A percentile compares a stretch with the other conserved stretches of the same genome.
Conservation (phyloP, 495 filamentous ascomycete species). For the Xylaria intraflava region DNA sequence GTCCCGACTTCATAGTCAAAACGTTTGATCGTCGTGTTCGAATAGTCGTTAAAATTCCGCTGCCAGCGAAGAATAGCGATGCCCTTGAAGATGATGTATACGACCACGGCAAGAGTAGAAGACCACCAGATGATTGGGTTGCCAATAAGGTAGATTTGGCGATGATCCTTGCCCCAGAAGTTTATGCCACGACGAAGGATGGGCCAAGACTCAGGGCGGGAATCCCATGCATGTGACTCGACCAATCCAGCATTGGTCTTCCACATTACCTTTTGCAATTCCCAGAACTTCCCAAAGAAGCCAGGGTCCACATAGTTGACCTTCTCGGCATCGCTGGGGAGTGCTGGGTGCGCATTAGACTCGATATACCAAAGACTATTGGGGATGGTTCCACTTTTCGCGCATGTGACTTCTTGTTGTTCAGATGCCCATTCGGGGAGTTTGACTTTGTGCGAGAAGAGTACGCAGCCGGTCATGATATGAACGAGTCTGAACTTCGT, state of each 20-base stretch:
- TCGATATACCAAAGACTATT: constrained; percentile 98
- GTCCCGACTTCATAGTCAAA: constrained; percentile 97
- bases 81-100: constrained; percentile 79
- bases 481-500: constrained; percentile 94
- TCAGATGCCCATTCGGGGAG: constrained; percentile 95
- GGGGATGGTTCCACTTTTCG: constrained; percentile 82
- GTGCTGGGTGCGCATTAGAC: constrained; percentile 71
- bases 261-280: constrained; percentile 99
- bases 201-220: constrained; percentile 88
- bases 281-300: constrained; percentile 98
- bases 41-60: constrained; percentile 81
- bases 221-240: constrained; percentile 97
- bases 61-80: constrained; percentile 90
- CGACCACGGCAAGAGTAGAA: constrained; percentile 68
- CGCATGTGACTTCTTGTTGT: constrained; percentile 97
- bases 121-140: constrained; percentile 96
- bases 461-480: constrained; percentile 90
- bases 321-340: constrained; percentile 70
- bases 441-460: constrained; percentile 98
- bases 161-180: constrained; percentile 94
- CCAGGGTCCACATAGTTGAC: constrained; percentile 94
- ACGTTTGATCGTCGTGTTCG: constrained; percentile 72
- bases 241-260: constrained; percentile 92
- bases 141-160: constrained; percentile 93
- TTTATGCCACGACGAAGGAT: constrained; percentile 93